Conservation (phyloP, 163 green algal species). For the Botryococcus braunii region DNA sequence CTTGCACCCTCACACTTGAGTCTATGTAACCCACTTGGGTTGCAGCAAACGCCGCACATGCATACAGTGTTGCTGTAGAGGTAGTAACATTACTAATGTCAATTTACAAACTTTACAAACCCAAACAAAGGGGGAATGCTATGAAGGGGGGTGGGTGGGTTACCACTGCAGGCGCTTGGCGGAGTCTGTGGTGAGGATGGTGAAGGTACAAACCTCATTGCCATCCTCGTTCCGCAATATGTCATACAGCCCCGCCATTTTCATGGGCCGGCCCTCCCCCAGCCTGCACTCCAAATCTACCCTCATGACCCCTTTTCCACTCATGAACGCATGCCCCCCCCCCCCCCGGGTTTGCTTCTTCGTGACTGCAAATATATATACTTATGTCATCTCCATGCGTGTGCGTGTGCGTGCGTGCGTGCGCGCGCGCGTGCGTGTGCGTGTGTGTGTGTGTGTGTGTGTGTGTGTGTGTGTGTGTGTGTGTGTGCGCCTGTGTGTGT, state of each 20-base stretch:
- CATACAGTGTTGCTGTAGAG: background rate
- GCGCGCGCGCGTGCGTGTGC: too few species aligned
- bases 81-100: background rate
- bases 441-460: too few species aligned
- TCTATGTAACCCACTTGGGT: background rate
- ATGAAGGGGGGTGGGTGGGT: background rate
- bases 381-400: too few species aligned
- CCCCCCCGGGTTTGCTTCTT: too few species aligned
- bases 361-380: too few species aligned
- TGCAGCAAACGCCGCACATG: background rate
- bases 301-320: too few species aligned
- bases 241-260: constrained; percentile 44
- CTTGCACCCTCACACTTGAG: background rate
- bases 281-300: too few species aligned
- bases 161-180: constrained; percentile 42
- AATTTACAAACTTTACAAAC: background rate
- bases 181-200: constrained; percentile 58
- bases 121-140: background rate
- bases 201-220: constrained; percentile 38
- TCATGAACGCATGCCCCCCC: too few species aligned
- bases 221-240: constrained; percentile 16
- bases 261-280: constrained; percentile 22
- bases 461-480: too few species aligned
- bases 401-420: too few species aligned
- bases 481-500: too few species aligned